Base-by-base conservation (phyloP, 2,329 filamentous ascomycete genomes). In the Intubia oerlemansii region DNA sequence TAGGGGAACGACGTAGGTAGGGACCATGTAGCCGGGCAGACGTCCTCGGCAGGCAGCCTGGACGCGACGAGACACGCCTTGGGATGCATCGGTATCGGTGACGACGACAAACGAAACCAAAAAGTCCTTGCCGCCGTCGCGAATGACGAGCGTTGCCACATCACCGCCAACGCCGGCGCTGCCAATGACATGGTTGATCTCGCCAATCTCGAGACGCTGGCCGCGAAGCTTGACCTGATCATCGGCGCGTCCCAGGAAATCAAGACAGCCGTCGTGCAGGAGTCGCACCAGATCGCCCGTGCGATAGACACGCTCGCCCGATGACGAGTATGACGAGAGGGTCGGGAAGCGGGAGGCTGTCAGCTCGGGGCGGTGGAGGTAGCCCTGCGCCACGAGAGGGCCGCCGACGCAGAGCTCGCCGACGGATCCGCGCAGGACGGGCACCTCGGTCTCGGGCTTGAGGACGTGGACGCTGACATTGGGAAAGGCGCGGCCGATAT, bases 181-280 rank as follows among this genome's bases (percentile, higher is more conserved):
- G 0, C 64, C 63, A 40, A 92, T 80, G 7, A 76, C 66, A 27
- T 84, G 72, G 39, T 91, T 88, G 47, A 93, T 91, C 51, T 95
- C 84, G 1, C 75, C 78, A 34, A 91, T 75, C 42, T 95, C 85
- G 1, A 95, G 60, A 10, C 84, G 62, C 45, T 93, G 84, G 0
- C 84, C 84, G 9, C 85, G 69, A 4, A 93, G 60, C 46, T 95
- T 95, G 36, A 92, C 73, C 48, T 95, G 84, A 31, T 91, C 81
- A 43, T 95, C 85, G 5, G 75, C 76, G 10, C 85, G 67, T 3
- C 85, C 84, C 3, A 90, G 57, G 43, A 93, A 93, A 32, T 85
- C 76, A 38, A 92, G 84, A 24, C 74, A 80, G 1, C 68, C 71
- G 44, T 93, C 76, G 30, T 81, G 60, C 7, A 91, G 51, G 11